Evolutionary conservation across 257 asterid species (phyloP).

Genomic region (Jasminum sambac): DNA sequence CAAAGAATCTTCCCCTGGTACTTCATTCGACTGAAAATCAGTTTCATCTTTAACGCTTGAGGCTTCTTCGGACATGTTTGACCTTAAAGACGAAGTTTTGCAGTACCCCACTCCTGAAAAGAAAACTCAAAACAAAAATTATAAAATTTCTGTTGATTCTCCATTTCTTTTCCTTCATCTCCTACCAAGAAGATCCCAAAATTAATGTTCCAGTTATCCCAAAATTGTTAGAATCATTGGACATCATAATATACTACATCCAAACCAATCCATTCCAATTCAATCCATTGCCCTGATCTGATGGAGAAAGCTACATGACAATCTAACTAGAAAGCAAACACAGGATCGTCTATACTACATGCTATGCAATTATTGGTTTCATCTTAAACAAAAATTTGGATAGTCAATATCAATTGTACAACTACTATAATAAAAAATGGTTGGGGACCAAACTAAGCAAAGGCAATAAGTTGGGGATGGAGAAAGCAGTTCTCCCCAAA

Average conservation of each 20-base stretch:
- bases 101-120: background rate
- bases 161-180: background rate
- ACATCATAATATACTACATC: background rate
- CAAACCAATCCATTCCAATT: too few relatives aligned
- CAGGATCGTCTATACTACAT: background rate
- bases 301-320: background rate
- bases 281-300: too few relatives aligned
- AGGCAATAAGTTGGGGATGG: background rate
- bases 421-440: background rate
- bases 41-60: slow-evolving; percentile 5
- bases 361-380: background rate
- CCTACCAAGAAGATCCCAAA: background rate
- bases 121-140: background rate
- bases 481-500: background rate
- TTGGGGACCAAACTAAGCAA: background rate
- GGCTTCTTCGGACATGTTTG: slow-evolving; percentile 20
- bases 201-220: background rate
- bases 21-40: slow-evolving; percentile 7
- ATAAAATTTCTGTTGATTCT: background rate
- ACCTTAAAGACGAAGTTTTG: slow-evolving; percentile 2
- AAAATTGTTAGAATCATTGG: background rate
- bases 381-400: background rate
- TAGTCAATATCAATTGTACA: background rate
- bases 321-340: background rate
- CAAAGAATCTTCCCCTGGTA: slow-evolving; percentile 9